Evolutionary conservation across 345 rosid genomes (phyloP).

Genomic region (Linum tenue): DNA sequence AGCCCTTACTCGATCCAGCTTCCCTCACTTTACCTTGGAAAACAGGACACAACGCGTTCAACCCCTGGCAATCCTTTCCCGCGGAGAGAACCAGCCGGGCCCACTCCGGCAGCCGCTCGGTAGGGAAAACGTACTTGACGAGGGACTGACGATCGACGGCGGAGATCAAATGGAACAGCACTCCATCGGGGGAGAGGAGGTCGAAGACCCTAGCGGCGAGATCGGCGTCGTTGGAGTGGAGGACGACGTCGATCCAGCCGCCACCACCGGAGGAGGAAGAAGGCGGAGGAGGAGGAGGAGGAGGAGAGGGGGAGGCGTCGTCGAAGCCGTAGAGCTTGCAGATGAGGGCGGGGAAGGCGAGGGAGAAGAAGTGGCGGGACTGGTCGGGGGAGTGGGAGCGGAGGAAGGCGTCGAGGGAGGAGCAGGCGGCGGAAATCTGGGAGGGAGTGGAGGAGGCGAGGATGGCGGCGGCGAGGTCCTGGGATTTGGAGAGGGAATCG

Average conservation of each 20-base stretch:
- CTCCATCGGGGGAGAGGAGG: constrained; percentile 53
- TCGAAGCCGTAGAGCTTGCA: constrained; percentile 78
- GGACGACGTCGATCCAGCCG: constrained; percentile 35
- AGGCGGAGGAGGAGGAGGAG: too few species aligned
- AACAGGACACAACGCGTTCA: constrained; percentile 48
- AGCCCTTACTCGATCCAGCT: constrained; percentile 37
- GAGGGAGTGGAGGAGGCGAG: constrained; percentile 49
- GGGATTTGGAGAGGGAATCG: constrained; percentile 60
- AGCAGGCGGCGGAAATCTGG: constrained; percentile 52
- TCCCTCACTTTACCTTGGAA: constrained; percentile 54
- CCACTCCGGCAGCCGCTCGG: constrained; percentile 75
- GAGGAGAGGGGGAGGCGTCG: constrained; percentile 17
- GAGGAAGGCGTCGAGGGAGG: constrained; percentile 52
- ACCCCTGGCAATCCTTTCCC: constrained; percentile 34
- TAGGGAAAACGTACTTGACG: constrained; percentile 72
- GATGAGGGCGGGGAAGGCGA: constrained; percentile 70
- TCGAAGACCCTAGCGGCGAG: constrained; percentile 43
- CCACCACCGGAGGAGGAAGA: constrained; percentile 10
- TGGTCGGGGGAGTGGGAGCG: constrained; percentile 68
- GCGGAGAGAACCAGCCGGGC: constrained; percentile 44
- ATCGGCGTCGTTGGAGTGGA: constrained; percentile 31
- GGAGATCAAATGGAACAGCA: constrained; percentile 46
- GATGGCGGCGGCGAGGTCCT: constrained; percentile 54
- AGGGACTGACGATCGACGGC: constrained; percentile 63
- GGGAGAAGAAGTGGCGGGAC: constrained; percentile 84